Evolutionary conservation across 2,329 filamentous ascomycete species (phyloP), one percentile per base, ranked within the genome.

Genomic region (Epichloe elymi): DNA sequence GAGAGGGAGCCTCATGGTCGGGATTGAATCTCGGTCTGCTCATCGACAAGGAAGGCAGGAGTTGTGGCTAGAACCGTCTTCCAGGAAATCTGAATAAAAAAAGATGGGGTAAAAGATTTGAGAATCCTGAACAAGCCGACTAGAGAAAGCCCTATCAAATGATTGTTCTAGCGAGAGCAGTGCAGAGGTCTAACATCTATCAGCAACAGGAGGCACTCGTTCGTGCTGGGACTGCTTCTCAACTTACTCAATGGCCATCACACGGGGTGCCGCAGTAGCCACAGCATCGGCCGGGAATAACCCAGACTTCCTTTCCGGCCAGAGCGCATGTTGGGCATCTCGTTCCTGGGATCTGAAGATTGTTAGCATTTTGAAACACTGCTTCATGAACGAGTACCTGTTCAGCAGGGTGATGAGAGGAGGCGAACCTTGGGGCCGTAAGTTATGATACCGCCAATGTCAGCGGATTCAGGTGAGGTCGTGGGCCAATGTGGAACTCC

Each of bases 301-400:
- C 75, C 75, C 75, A 79, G 42, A 74, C 72, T 58, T 78, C 75
- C 54, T 72, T 67, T 53, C 75, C 75, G 44, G 67, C 64, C 41
- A 64, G 60, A 48, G 69, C 67, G 57, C 75, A 79, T 4, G 69
- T 76, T 46, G 74, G 74, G 60, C 75, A 79, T 57, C 69, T 67
- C 26, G 76, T 73, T 10, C 75, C 75, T 4, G 75, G 70, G 53
- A 76, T 69, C 61, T 69, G 43, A 36, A n/a, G 3, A 3, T 33
- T 35, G 47, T 49, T 23, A 42, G n/a, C 54, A 38, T 54, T 40
- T 10, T 49, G 48, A 26, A 50, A 41, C 11, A 11, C 39, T 17
- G n/a, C 8, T 17, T n/a, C 14, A 11, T 19, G 17, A 10, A 5
- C 7, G 20, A 8, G 20, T 5, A 20, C 7, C 8, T 11, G 4